Evolutionary conservation across 176 grass and related monocot species (phyloP), one percentile per base, ranked within the genome.

Genomic region (Triticum aestivum): DNA sequence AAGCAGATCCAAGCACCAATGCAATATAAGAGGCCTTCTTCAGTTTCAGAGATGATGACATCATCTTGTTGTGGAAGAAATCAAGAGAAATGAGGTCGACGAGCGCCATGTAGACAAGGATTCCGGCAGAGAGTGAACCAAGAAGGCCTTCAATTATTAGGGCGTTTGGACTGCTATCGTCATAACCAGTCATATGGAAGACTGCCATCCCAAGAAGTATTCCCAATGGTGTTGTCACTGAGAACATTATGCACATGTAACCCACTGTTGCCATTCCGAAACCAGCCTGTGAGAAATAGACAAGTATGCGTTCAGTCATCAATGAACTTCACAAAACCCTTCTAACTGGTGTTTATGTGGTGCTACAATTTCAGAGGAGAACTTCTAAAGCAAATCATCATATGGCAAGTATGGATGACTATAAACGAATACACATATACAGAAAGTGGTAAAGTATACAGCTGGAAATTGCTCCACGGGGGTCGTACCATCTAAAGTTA

Each of bases 171-270:
- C 65, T 99, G 79, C 88, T 96, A 80, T 99, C 97, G 0, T 99
- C 92, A 75, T 99, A 99, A 38, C 94, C 97, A 24, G 97, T 98
- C 87, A 98, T 83, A 47, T 94, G 88, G 91, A 96, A 98, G 61
- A 99, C 58, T 8, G 86, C 75, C 97, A 99, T 99, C 70, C 97
- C 97, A 34, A 98, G 86, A 64, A 98, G 83, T 81, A 98, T 98
- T 51, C 97, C 97, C 49, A 96, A 14, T 41, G 97, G 94, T 65
- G 94, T 94, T 37, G 97, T 98, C 66, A 96, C 90, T 20, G 97
- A 91, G 89, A 98, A 98, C 97, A 98, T 96, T 81, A 98, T 68
- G 77, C 97, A 98, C 97, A 96, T 98, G 79, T 98, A 98, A 44
- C 79, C 88, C 51, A 98, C 93, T 10, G 94, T 96, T 49, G 78